phyloP scores from a whole-genome alignment of 2,329 filamentous ascomycete species.

The Scedosporium boydii region DNA sequence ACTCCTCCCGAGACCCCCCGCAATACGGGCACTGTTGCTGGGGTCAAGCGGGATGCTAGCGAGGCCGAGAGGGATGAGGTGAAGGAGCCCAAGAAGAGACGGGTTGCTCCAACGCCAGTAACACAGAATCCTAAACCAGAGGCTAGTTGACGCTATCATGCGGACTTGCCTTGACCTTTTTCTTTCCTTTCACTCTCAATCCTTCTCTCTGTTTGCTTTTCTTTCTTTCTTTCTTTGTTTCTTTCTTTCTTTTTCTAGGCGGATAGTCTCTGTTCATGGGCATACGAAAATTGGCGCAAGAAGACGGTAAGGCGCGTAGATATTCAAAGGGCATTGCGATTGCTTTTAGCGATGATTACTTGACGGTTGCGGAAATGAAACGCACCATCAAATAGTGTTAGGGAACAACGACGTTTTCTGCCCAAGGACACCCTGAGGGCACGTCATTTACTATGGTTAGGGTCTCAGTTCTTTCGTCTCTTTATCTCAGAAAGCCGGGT shows the following conservation, averaged over 20 bases:
- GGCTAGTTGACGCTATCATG: neutral
- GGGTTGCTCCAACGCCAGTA: slow-evolving; percentile 53
- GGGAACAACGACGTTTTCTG: no score
- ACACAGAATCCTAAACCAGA: neutral
- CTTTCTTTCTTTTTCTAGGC: neutral
- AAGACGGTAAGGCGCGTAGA: neutral
- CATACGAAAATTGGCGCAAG: neutral
- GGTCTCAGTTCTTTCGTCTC: no score
- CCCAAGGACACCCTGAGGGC: no score
- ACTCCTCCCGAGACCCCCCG: slow-evolving; percentile 86
- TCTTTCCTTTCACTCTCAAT: neutral
- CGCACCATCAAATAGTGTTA: no score
- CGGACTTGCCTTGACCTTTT: neutral
- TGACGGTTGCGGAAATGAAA: neutral
- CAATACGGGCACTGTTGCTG: slow-evolving; percentile 33
- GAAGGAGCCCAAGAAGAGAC: slow-evolving; percentile 55
- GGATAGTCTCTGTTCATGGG: no score
- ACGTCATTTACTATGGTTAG: no score
- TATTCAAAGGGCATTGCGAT: neutral
- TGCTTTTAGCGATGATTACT: neutral
- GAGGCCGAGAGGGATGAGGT: slow-evolving; percentile 44
- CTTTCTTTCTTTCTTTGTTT: neutral
- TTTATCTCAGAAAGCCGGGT: no score
- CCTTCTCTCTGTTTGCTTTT: neutral
- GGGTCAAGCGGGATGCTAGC: slow-evolving; percentile 47